Percentiles rank a stretch among this genome's conserved stretches.
Conservation (phyloP, 1,284 basidiomycete species). For the Cutaneotrichosporon curvatum region DNA sequence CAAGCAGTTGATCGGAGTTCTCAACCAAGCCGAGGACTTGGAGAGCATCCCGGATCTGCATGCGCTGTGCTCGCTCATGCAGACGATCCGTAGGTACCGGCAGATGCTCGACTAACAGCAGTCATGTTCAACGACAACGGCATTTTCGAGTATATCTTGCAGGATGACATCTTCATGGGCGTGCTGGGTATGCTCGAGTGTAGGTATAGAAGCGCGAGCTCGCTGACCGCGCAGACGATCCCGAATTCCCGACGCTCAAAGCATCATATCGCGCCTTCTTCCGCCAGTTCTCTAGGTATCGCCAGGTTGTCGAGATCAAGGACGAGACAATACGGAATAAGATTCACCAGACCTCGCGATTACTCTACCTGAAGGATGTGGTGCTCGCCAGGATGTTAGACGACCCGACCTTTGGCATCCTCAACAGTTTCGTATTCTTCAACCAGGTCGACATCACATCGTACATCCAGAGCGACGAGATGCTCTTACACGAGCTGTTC, state of each 20-base stretch:
- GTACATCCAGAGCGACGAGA: constrained; percentile 71
- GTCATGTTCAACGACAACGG: constrained; percentile 92
- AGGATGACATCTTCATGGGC: constrained; percentile 86
- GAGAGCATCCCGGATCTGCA: constrained; percentile 85
- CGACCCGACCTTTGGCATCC: constrained; percentile 92
- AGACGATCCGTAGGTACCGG: constrained; percentile 78
- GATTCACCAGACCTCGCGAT: constrained; percentile 91
- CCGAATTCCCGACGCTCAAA: constrained; percentile 90
- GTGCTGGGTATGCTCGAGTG: constrained; percentile 97
- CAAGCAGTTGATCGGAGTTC: constrained; percentile 72
- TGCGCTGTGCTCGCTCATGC: constrained; percentile 83
- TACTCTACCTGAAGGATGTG: constrained; percentile 96
- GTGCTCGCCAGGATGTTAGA: constrained; percentile 90
- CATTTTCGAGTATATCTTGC: constrained; percentile 89
- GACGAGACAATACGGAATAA: constrained; percentile 69
- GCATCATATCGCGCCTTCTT: constrained; percentile 95
- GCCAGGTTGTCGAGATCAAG: constrained; percentile 74
- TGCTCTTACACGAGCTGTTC: constrained; percentile 71
- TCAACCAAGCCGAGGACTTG: constrained; percentile 82
- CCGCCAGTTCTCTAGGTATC: constrained; percentile 68
- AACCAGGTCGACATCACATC: constrained; percentile 97
- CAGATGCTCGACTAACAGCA: constrained; percentile 39
- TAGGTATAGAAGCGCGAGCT: constrained; percentile 47
- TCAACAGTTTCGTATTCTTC: constrained; percentile 96
- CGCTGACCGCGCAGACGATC: constrained; percentile 65